Evolutionary conservation across 2,329 filamentous ascomycete genomes (phyloP).

Genomic region (Colletotrichum tabaci): DNA sequence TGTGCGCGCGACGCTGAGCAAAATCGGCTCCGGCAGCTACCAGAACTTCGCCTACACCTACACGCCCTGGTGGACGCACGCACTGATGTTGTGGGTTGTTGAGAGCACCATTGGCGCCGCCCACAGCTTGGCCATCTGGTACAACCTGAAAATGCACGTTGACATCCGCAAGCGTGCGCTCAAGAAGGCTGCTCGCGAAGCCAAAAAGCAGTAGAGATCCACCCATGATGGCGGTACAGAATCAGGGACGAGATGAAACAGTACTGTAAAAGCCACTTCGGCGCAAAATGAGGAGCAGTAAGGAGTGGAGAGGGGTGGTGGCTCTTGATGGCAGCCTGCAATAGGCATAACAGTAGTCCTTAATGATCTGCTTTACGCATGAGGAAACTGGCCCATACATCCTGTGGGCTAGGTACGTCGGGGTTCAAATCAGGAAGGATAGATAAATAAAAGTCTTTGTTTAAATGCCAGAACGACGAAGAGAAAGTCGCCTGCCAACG

Average conservation of each 20-base stretch:
- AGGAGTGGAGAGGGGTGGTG: too few relatives aligned
- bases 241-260: background rate
- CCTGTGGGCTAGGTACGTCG: too few relatives aligned
- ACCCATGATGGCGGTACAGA: background rate
- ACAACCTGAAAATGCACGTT: conserved; percentile 80
- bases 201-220: conserved; percentile 70
- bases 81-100: conserved; percentile 87
- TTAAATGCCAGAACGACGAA: too few relatives aligned
- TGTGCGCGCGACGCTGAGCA: conserved; percentile 82
- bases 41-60: conserved; percentile 87
- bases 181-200: conserved; percentile 86
- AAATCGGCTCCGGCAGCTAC: conserved; percentile 86
- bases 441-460: too few relatives aligned
- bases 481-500: too few relatives aligned
- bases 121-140: conserved; percentile 61
- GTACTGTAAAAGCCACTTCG: too few relatives aligned
- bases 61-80: conserved; percentile 95
- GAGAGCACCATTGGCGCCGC: conserved; percentile 70
- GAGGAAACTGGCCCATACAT: too few relatives aligned
- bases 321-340: too few relatives aligned
- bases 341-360: background rate
- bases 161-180: conserved; percentile 87
- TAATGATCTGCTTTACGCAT: too few relatives aligned
- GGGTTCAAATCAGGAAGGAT: background rate
- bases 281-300: too few relatives aligned